Base-by-base conservation (phyloP, 2,329 filamentous ascomycete genomes). In the Pseudomassariella vexata region DNA sequence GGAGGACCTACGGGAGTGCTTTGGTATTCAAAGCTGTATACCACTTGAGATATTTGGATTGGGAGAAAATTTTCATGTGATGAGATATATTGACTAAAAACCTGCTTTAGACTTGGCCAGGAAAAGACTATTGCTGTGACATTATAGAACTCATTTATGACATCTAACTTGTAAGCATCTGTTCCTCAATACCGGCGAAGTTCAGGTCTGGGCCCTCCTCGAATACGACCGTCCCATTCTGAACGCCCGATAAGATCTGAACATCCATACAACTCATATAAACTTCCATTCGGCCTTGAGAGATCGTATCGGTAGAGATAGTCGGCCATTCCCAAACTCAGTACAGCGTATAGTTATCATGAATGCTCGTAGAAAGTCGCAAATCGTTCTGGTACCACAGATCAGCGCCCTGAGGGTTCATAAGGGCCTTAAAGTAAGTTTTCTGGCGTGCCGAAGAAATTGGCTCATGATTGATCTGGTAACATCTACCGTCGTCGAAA, bases 261-360 rank as follows among this genome's bases (percentile, higher is more conserved):
- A n/a, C n/a, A n/a, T 28, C 16, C 9, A 28, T 28, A 17, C 26
- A 19, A n/a, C 16, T 28, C 6, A 17, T 25, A 16, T 31, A 67
- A 40, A 65, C 41, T 40, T 47, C 55, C 17, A 21, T 21, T 15
- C 16, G 24, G 15, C 17, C 17, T 20, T 3, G 2, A 9, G 24
- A 18, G 15, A 14, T 22, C 12, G 22, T 25, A 5, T 18, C 14
- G 9, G 14, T 24, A 19, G 30, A 16, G 10, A 32, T 27, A 22
- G 17, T 26, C 5, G 24, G 24, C 31, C 24, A 33, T 11, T 33
- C 24, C 31, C 17, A 33, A 21, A 33, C 14, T 18, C 14, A 33
- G 17, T 33, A 33, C 3, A 33, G 24, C 6, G 24, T 33, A n/a
- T 33, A 33, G 3, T 8, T 17, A 21, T 21, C 31, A 7, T 18